Conservation (phyloP, 306 rosid genomes). For the Castanea sativa region DNA sequence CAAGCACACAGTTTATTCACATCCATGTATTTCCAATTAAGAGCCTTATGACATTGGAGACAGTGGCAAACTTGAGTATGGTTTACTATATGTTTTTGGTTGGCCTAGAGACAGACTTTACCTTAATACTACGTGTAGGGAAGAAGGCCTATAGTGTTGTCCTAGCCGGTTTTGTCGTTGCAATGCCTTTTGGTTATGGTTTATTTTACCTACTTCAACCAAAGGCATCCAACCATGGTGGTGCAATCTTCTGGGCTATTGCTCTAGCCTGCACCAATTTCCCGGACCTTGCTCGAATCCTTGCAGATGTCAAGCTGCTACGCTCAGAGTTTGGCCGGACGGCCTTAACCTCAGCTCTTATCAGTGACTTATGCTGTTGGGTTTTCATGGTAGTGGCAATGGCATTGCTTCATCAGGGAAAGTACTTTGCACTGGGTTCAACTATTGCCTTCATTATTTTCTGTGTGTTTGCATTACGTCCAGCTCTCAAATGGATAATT, state of each 20-base stretch:
- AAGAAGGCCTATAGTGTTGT: conserved; percentile 32
- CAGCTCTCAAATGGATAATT: conserved; percentile 27
- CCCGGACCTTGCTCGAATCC: conserved; percentile 37
- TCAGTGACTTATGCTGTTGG: conserved; percentile 43
- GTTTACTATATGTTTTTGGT: conserved; percentile 45
- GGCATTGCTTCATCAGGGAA: conserved; percentile 2
- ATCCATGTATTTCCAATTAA: conserved; percentile 4
- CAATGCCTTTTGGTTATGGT: conserved; percentile 22
- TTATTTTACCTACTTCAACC: conserved; percentile 3
- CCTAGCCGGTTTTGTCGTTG: conserved; percentile 27
- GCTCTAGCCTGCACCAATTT: conserved; percentile 41
- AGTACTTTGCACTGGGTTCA: neutral
- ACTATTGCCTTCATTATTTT: conserved; percentile 6
- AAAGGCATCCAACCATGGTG: neutral
- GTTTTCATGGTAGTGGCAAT: conserved; percentile 21
- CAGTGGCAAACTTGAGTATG: conserved; percentile 25
- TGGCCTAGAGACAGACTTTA: conserved; percentile 41
- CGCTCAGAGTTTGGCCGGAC: conserved; percentile 39
- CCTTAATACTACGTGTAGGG: conserved; percentile 24
- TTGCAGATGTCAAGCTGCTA: conserved; percentile 43
- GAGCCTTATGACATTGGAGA: conserved; percentile 19
- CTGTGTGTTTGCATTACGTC: conserved; percentile 22
- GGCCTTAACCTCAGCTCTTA: conserved; percentile 35
- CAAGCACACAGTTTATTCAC: neutral
- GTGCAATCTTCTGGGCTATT: conserved; percentile 37